Base-by-base conservation (phyloP, 768 basidiomycete genomes). In the Inosperma sp. region DNA sequence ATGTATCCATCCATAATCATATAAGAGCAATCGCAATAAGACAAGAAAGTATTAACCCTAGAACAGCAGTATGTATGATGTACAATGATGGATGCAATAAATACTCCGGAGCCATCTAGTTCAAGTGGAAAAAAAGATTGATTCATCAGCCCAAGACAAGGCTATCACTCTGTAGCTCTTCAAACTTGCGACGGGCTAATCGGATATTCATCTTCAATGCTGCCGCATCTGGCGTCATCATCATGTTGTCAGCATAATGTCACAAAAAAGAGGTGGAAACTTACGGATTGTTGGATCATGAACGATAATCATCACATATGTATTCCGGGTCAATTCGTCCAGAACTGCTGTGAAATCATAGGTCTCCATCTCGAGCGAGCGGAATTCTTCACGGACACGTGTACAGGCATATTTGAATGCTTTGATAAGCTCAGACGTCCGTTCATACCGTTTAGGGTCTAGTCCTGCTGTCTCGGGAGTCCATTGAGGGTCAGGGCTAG, bases 351-450 rank as follows among this genome's bases (percentile, higher is more conserved):
- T 91, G 63, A 90, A 94, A 56, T 89, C 84, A 33, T 80, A 74
- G 8, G 90, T 75, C 60, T 92, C 88, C 81, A 95, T 84, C 69
- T 93, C 88, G 23, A 94, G 75, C 5, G 86, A 82, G 53, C 86
- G 80, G 61, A 94, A 94, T 54, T 93, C 91, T 61, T 89, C 86
- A 16, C 86, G 81, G 26, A 90, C 76, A 36, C 84, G 89, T 50
- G 87, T 81, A 67, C 93, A 96, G 16, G 89, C 86, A 58, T 91
- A 83, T 62, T 95, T 93, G 75, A 98, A 97, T 3, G 86, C 84
- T 70, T 98, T 98, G 71, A 99, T 86, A 53, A 96, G 80, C 68
- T 97, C 93, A 8, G 87, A 89, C 16, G 89, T 90, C 35, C 88
- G 83, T 66, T 91, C 89, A 64, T 90, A 89, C 22, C 89, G 82